Evolutionary conservation across 129 eudicot species (phyloP).

Genomic region (Solidago caesia): DNA sequence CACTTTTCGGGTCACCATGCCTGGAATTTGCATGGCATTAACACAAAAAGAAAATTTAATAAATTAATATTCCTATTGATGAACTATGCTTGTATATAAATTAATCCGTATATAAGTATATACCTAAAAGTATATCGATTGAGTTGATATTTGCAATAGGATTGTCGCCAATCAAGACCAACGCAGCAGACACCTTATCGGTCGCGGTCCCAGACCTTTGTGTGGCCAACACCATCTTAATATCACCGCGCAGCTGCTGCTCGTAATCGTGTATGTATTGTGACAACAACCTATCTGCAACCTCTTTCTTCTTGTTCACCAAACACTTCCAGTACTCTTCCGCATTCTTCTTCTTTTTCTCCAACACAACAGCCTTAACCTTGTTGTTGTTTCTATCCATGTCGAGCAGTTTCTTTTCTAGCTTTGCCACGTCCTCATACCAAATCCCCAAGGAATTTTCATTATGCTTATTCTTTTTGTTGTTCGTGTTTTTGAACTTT

Average conservation of each 20-base stretch:
- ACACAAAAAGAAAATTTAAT: neutral
- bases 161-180: conserved; percentile 88
- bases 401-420: too few species aligned
- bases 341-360: too few species aligned
- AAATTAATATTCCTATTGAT: neutral
- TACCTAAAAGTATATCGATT: conserved; percentile 80
- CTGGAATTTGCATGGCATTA: conserved; percentile 38
- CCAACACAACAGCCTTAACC: too few species aligned
- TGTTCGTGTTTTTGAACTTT: too few species aligned
- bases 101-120: neutral
- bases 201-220: conserved; percentile 92
- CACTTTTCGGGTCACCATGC: conserved; percentile 94
- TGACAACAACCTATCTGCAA: conserved; percentile 74
- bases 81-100: neutral
- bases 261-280: conserved; percentile 72
- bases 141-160: conserved; percentile 79
- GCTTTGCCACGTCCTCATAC: too few species aligned
- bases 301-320: conserved; percentile 51
- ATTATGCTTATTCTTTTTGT: too few species aligned
- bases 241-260: conserved; percentile 58
- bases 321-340: too few species aligned
- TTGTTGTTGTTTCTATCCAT: too few species aligned
- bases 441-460: too few species aligned
- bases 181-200: conserved; percentile 89
- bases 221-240: conserved; percentile 79